These are phyloP conservation scores for Chaetomiaceae sp. DNA, from an alignment of 2,329 filamentous ascomycete genomes.

Conservation along the genomic window DNA sequence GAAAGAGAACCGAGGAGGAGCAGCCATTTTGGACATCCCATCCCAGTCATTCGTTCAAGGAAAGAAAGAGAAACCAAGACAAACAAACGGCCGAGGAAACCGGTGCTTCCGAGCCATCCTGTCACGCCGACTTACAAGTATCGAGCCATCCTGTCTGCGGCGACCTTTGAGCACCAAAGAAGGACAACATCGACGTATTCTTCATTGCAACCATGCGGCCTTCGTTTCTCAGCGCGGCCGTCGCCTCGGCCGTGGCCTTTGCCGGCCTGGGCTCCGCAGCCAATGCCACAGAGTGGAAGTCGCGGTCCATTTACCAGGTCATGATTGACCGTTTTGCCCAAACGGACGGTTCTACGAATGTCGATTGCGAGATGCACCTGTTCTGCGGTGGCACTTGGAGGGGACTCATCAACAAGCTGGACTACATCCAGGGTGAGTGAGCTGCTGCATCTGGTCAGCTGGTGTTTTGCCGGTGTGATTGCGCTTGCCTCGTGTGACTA, in stretches of 20 bases:
- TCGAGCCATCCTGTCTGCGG: background rate
- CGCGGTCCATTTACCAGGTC: conserved; percentile 54
- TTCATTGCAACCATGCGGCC: conserved; percentile 16
- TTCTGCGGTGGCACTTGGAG: conserved; percentile 60
- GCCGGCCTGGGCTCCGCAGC: conserved; percentile 42
- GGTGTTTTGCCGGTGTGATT: no score
- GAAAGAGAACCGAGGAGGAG: conserved; percentile 6
- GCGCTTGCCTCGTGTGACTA: background rate
- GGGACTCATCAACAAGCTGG: conserved; percentile 54
- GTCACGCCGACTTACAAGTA: background rate
- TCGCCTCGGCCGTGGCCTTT: conserved; percentile 25
- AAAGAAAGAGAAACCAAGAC: no score
- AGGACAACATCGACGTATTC: no score
- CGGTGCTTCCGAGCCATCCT: conserved; percentile 9
- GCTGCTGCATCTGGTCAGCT: background rate
- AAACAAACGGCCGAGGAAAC: conserved; percentile 7
- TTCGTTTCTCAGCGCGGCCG: conserved; percentile 19
- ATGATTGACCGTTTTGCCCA: conserved; percentile 50
- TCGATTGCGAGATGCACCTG: conserved; percentile 38
- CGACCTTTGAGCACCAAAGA: background rate
- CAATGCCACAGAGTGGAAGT: conserved; percentile 40
- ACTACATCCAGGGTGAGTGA: conserved; percentile 51
- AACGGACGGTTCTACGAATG: conserved; percentile 41
- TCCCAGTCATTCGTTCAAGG: conserved; percentile 24
- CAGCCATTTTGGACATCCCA: conserved; percentile 11